Base-by-base conservation (phyloP, 2,329 filamentous ascomycete species). In the Alternaria sp. region DNA sequence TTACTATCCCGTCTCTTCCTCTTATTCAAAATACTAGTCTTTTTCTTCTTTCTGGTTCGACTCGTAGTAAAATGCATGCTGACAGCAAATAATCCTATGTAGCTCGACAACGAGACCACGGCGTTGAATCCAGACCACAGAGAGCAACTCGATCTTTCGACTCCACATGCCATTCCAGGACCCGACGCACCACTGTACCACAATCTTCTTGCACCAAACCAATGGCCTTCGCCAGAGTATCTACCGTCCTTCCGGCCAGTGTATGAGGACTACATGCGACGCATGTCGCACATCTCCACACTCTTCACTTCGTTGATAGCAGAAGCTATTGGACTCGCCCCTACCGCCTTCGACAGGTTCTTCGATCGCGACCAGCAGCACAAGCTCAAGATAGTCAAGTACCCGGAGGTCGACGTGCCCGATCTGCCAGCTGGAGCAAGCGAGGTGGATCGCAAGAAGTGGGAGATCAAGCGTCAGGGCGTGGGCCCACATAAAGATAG, bases 331-430 rank as follows among this genome's bases (percentile, higher is more conserved):
- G 85, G 86, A 9, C 82, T 96, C 5, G 86, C 89, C 0, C 62
- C 82, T 0, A 78, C 84, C 50, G 91, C 92, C 0, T 96, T 96
- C 76, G 81, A 86, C 72, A 87, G 85, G 69, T 96, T 93, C 81
- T 94, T 94, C 78, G 91, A 93, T 73, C 68, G 69, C 1, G 78
- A 83, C 40, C 83, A 81, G 80, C 92, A 95, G 79, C 91, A 96
- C 80, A 96, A 96, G 81, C 84, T 96, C 70, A 96, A 96, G 81
- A 89, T 96, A 59, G 89, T 96, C 60, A 92, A 91, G 80, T 96
- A 95, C 72, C 92, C 92, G 0, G 92, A 95, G 60, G 73, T 76
- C 73, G 71, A 74, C 48, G 65, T 77, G 17, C 65, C 71, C 4
- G 70, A 76, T 45, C 58, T 77, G 29, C 60, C 70, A 7, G 46